Evolutionary conservation across 2,329 filamentous ascomycete species (phyloP).

Genomic region (Cladorrhinum sp.): DNA sequence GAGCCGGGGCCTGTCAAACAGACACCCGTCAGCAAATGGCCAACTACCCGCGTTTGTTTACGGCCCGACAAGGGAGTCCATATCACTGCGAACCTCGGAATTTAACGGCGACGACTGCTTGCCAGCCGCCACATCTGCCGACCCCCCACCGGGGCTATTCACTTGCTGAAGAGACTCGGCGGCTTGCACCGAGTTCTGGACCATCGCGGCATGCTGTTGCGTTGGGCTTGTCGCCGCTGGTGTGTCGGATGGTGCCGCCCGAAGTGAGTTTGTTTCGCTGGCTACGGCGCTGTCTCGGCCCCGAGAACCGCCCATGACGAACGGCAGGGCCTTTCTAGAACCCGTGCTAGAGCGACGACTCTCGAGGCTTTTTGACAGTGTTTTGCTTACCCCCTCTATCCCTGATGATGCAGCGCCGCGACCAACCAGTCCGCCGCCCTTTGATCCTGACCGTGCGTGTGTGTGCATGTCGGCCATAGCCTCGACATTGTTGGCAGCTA

Average conservation of each 20-base stretch:
- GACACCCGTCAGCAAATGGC: conserved; percentile 24
- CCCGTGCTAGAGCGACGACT: conserved; percentile 84
- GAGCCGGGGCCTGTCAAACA: conserved; percentile 19
- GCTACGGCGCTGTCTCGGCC: conserved; percentile 52
- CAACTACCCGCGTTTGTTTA: conserved; percentile 29
- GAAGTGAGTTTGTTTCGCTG: conserved; percentile 59
- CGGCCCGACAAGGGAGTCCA: conserved; percentile 52
- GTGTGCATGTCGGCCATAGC: conserved; percentile 71
- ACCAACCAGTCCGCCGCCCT: conserved; percentile 37
- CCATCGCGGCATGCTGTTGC: conserved; percentile 32
- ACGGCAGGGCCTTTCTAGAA: conserved; percentile 71
- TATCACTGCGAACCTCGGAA: conserved; percentile 51
- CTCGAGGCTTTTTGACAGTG: conserved; percentile 82
- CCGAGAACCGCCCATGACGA: conserved; percentile 39
- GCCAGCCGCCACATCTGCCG: conserved; percentile 2
- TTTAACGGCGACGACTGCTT: conserved; percentile 23
- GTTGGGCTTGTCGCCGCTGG: conserved; percentile 38
- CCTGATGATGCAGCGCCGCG: conserved; percentile 47
- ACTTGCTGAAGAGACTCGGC: neutral
- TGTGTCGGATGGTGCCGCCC: conserved; percentile 44
- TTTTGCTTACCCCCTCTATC: conserved; percentile 72
- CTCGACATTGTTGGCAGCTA: conserved; percentile 82
- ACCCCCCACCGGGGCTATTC: conserved; percentile 18
- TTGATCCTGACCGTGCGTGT: conserved; percentile 42
- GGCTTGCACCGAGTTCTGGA: conserved; percentile 3